Percentiles rank a stretch among this genome's conserved stretches.
phyloP scores from a whole-genome alignment of 257 asterid genomes.

The Ophiorrhiza pumila region DNA sequence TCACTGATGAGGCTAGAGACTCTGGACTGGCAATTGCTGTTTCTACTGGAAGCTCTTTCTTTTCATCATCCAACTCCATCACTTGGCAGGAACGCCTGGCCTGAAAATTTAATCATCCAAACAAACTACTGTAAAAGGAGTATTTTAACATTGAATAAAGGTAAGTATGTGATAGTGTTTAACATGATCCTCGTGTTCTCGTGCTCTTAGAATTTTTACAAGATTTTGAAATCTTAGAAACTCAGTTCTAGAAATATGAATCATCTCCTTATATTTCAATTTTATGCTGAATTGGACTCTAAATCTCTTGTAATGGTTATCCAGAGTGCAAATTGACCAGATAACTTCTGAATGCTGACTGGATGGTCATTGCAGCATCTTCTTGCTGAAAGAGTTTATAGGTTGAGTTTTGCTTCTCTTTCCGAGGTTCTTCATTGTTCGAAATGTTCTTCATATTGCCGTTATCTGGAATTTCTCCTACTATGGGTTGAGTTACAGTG shows the following conservation, averaged over 20 bases:
- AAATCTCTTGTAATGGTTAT: background rate
- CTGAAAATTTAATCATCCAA: conserved; percentile 24
- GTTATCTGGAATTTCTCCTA: conserved; percentile 5
- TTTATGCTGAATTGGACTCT: background rate
- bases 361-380: conserved; percentile 55
- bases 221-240: background rate
- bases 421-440: background rate
- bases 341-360: conserved; percentile 51
- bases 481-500: conserved; percentile 45
- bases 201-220: background rate
- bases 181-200: background rate
- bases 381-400: conserved; percentile 41
- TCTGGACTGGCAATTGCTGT: conserved; percentile 33
- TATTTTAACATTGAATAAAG: background rate
- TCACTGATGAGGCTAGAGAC: conserved; percentile 49
- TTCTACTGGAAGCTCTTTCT: conserved; percentile 9
- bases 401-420: conserved; percentile 34
- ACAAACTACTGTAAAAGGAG: background rate
- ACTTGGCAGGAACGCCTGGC: conserved; percentile 26
- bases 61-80: conserved; percentile 6
- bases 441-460: background rate
- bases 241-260: background rate
- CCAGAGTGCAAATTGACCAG: conserved; percentile 25
- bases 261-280: background rate
- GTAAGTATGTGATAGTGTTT: background rate